Evolutionary conservation across 2,329 filamentous ascomycete genomes (phyloP), one percentile per base, ranked within the genome.

Genomic region (Pseudocercospora crystallina): DNA sequence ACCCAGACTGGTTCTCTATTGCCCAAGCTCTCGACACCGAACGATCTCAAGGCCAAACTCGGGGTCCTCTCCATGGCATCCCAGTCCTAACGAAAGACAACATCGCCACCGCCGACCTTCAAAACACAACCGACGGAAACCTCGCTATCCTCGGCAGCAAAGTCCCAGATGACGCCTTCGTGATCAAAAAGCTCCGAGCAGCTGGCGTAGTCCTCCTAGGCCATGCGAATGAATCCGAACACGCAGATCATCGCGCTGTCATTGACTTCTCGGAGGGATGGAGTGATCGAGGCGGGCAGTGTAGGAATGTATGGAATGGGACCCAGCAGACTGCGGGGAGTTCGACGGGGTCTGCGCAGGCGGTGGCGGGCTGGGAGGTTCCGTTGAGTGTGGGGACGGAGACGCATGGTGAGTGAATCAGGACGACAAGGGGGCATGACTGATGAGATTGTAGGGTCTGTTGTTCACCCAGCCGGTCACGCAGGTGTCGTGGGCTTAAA

Each of bases 61-160:
- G 70, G 32, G 66, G 71, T 1, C 66, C 65, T 5, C 47, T 73
- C 5, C 71, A 74, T 57, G 71, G 71, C 5, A 71, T 72, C 35
- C 71, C 71, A 0, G 64, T 73, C 26, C 63, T 74, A 2, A 29
- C 73, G 5, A 73, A 75, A 52, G 53, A 53, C 41, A 58, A 60
- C 46, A 59, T 59, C n/a, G 51, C 54, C 10, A 59, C 56, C 4
- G 10, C 43, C 20, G 56, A 59, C 38, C 9, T 31, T 20, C 47
- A 51, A 45, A 47, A 57, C 9, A 57, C 38, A 17, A 54, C 56
- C 3, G 54, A 46, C 12, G 57, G 57, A 31, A 50, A 42, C 5
- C 32, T 43, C 10, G 51, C 49, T 30, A 32, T 59, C 8, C 46
- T 58, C 7, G 54, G 57, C 12, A 48, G 35, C 14, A 45, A 47